phyloP scores from a whole-genome alignment of 257 asterid species.

The Linderniella brevidens region DNA sequence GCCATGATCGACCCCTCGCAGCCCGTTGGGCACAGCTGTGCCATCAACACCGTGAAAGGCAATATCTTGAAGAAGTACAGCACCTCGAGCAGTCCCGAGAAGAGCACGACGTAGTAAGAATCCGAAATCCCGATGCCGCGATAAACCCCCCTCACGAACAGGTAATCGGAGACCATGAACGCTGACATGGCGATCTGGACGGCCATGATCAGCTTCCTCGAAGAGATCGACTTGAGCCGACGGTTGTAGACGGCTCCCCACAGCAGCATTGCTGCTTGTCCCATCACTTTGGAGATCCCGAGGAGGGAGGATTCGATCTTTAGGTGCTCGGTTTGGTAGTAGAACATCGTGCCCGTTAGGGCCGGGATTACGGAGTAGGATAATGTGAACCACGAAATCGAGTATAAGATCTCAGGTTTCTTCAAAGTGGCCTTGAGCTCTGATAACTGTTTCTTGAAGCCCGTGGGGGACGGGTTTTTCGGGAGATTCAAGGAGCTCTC shows the following conservation, averaged over 20 bases:
- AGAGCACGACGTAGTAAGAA: constrained; percentile 40
- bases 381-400: constrained; percentile 63
- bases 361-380: constrained; percentile 77
- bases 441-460: constrained; percentile 39
- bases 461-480: constrained; percentile 22
- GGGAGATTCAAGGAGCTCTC: constrained; percentile 71
- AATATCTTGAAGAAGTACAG: constrained; percentile 64
- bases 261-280: constrained; percentile 80
- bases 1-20: constrained; percentile 96
- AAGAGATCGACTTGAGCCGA: constrained; percentile 46
- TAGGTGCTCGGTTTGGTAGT: constrained; percentile 75
- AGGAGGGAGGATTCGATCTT: constrained; percentile 63
- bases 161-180: constrained; percentile 51
- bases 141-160: constrained; percentile 71
- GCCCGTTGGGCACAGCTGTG: constrained; percentile 83
- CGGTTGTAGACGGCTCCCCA: constrained; percentile 70
- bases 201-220: constrained; percentile 49
- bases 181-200: constrained; percentile 54
- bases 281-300: constrained; percentile 82
- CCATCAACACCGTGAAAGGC: constrained; percentile 70
- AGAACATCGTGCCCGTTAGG: constrained; percentile 85
- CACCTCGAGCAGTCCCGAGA: constrained; percentile 80
- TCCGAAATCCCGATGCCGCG: constrained; percentile 55
- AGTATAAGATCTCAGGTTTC: constrained; percentile 48
- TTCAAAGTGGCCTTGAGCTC: constrained; percentile 41